phyloP scores from a whole-genome alignment of 2,329 filamentous ascomycete species.

The Colletotrichum tanaceti region DNA sequence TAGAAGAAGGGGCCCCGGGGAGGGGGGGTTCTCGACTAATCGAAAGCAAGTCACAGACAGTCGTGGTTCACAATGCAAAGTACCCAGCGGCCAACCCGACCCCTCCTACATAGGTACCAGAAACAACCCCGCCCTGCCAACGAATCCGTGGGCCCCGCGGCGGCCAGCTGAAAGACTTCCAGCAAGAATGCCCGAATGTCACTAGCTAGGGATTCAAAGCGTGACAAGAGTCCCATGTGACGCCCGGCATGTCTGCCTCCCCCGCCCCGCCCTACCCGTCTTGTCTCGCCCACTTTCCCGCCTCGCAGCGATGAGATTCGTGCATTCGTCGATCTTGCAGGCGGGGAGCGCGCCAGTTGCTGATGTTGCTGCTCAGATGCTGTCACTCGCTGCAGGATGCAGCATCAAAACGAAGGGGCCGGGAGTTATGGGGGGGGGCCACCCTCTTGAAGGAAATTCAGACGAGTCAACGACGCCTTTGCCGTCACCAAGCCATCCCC shows the following conservation, averaged over 20 bases:
- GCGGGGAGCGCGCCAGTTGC: background rate
- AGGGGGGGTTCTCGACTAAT: background rate
- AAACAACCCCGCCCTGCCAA: conserved; percentile 31
- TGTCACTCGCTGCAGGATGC: conserved; percentile 1
- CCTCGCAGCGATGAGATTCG: conserved; percentile 13
- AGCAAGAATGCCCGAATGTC: conserved; percentile 3
- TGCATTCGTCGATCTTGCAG: conserved; percentile 19
- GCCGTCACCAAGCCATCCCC: conserved; percentile 21
- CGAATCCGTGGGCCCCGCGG: background rate
- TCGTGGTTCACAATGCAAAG: background rate
- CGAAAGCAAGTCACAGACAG: conserved; percentile 10
- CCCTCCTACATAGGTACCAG: conserved; percentile 3
- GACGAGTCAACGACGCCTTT: conserved; percentile 35
- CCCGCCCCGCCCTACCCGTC: conserved; percentile 31
- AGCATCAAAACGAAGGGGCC: background rate
- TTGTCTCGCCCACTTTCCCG: conserved; percentile 28
- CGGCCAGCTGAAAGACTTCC: background rate
- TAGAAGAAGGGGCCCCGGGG: no score
- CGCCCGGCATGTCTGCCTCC: conserved; percentile 18
- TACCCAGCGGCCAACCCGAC: no score
- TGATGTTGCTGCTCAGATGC: no score
- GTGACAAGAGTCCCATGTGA: conserved; percentile 22
- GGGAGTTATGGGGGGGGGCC: conserved; percentile 1
- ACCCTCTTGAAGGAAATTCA: conserved; percentile 20
- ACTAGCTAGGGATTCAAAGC: conserved; percentile 12